phyloP scores from a whole-genome alignment of 116 monocot species.

The Zostera marina region DNA sequence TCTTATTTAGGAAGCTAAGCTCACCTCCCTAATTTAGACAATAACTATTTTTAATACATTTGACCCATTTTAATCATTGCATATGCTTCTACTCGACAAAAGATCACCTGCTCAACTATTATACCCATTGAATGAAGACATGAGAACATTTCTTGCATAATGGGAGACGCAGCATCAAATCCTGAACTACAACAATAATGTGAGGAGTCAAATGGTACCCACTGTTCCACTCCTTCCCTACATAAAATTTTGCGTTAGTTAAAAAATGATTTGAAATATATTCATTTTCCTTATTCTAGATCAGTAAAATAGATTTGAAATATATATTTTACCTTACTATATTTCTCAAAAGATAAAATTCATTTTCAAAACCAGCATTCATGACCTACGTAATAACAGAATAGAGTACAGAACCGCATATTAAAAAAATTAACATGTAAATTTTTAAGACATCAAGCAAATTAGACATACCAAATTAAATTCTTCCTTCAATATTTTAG shows the following conservation, averaged over 20 bases:
- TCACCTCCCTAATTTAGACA: no score
- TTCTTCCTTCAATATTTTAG: slow-evolving; percentile 65
- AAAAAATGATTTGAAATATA: background rate
- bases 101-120: slow-evolving; percentile 65
- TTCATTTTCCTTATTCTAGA: no score
- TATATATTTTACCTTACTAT: slow-evolving; percentile 36
- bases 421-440: slow-evolving; percentile 5
- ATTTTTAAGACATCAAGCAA: background rate
- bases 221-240: slow-evolving; percentile 71
- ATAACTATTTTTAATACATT: background rate
- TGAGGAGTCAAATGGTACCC: slow-evolving; percentile 60
- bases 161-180: slow-evolving; percentile 59
- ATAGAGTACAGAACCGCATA: slow-evolving; percentile 5
- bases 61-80: background rate
- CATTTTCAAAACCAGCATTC: slow-evolving; percentile 96
- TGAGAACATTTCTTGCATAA: slow-evolving; percentile 56
- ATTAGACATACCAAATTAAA: slow-evolving; percentile 56
- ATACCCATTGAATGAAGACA: slow-evolving; percentile 58
- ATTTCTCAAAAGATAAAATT: slow-evolving; percentile 68
- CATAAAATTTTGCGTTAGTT: slow-evolving; percentile 3
- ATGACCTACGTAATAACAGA: slow-evolving; percentile 45
- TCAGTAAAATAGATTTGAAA: slow-evolving; percentile 1
- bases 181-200: slow-evolving; percentile 61
- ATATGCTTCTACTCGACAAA: background rate
- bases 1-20: background rate